Base-by-base conservation (phyloP, 2,329 filamentous ascomycete genomes). In the Neopestalotiopsis sp. region DNA sequence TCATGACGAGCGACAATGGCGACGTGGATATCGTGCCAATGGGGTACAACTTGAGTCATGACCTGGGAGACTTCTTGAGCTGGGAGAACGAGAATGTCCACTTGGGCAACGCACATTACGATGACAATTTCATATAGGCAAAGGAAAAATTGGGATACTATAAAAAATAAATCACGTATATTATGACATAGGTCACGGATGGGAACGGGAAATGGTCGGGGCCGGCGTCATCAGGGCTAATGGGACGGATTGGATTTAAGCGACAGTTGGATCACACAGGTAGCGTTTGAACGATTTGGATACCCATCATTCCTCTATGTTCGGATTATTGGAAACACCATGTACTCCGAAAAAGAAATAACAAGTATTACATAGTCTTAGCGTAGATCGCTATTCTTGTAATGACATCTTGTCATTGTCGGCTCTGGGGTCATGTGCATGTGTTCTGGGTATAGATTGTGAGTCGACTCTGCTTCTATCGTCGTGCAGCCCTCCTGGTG, bases 31-130 rank as follows among this genome's bases (percentile, higher is more conserved):
- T 81, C 10, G 83, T 87, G 66, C 85, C 87, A 0, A 90, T 90
- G 88, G 87, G 87, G 0, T 90, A 85, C 74, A 90, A 90, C 71
- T 80, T 90, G 2, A 83, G 84, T 12, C 86, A 89, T 70, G 88
- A 90, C 74, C 74, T 90, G 52, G 86, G 85, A 1, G 88, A 90
- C 70, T 90, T 88, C 72, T 74, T 90, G 62, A 82, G 79, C 67
- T 90, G 88, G 87, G 87, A 89, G 75, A 79, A 84, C 4, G 83
- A 88, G 72, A 80, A 88, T 67, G 83, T 84, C 1, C 84, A 81
- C 68, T 78, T 78, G 2, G 72, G 66, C 58, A 52, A 38, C 24
- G 28, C 20, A 4, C 20, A 66, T 9, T 70, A 64, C 20, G 57
- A 70, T 40, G 69, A 62, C 4, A 67, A 67, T 20, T 63, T 70